Conservation (phyloP, 2,329 filamentous ascomycete genomes). For the Aureobasidium vineae region DNA sequence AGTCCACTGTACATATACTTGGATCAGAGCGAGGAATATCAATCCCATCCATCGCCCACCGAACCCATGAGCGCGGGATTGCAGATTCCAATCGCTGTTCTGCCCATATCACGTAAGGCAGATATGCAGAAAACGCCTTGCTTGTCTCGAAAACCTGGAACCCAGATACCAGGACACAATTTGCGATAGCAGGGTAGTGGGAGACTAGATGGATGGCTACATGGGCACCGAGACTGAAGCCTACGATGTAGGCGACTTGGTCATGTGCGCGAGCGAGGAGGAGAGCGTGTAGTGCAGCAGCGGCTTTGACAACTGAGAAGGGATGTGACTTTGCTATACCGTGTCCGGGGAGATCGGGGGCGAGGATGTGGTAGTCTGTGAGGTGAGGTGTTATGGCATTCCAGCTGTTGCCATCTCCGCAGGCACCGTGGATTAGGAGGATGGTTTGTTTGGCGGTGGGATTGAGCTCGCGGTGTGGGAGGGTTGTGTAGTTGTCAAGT, state of each 20-base stretch:
- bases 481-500: neutral
- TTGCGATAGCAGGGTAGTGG: neutral
- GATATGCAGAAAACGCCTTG: neutral
- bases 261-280: conserved; percentile 3
- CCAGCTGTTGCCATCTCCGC: neutral
- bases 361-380: neutral
- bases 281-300: neutral
- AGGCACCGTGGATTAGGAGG: neutral
- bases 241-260: neutral
- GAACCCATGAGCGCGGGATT: neutral
- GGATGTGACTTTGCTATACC: neutral
- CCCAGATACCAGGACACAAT: conserved; percentile 5
- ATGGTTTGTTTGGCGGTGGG: neutral
- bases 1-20: neutral
- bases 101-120: neutral
- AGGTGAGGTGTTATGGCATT: neutral
- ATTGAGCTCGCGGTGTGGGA: conserved; percentile 5
- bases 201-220: conserved; percentile 8
- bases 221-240: conserved; percentile 14
- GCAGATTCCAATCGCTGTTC: neutral
- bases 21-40: neutral
- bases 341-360: neutral
- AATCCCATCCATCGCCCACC: conserved; percentile 6
- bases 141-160: neutral
- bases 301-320: neutral